phyloP scores from a whole-genome alignment of 2,329 filamentous ascomycete species.

The Fusarium foetens region DNA sequence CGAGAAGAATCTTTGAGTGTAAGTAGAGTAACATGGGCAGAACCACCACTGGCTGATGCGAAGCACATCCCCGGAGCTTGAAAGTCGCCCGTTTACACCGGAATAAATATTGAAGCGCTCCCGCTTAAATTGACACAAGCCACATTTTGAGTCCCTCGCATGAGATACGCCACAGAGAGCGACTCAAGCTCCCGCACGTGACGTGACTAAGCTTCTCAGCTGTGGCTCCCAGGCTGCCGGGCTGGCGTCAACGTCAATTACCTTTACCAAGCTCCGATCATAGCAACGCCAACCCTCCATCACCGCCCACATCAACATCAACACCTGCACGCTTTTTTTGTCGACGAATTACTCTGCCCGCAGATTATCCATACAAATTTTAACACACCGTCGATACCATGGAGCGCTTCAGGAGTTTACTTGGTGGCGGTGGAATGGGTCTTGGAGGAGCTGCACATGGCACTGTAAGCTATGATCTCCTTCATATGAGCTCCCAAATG shows the following conservation, averaged over 20 bases:
- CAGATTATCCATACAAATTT: not conserved
- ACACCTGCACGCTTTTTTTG: constrained; percentile 6
- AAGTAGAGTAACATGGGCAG: constrained; percentile 33
- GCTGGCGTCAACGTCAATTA: constrained; percentile 50
- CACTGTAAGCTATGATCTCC: constrained; percentile 48
- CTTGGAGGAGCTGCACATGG: constrained; percentile 61
- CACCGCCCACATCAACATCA: constrained; percentile 25
- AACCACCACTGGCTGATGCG: constrained; percentile 28
- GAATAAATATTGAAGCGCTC: constrained; percentile 48
- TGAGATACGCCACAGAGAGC: constrained; percentile 24
- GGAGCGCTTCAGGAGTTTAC: constrained; percentile 92
- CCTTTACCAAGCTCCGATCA: constrained; percentile 41
- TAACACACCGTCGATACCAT: constrained; percentile 60
- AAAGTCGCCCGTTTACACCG: constrained; percentile 34
- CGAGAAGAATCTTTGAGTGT: constrained; percentile 34
- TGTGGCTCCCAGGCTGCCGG: constrained; percentile 49
- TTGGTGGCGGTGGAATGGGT: constrained; percentile 79
- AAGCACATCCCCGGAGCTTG: constrained; percentile 33
- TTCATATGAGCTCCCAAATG: constrained; percentile 19
- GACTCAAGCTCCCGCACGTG: constrained; percentile 29
- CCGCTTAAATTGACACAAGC: constrained; percentile 20
- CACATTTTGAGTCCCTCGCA: constrained; percentile 14
- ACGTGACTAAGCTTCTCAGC: constrained; percentile 44
- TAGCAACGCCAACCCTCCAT: constrained; percentile 28
- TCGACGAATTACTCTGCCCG: not conserved